Evolutionary conservation across 768 basidiomycete genomes (phyloP).

Genomic region (Glaciozyma antarctica): DNA sequence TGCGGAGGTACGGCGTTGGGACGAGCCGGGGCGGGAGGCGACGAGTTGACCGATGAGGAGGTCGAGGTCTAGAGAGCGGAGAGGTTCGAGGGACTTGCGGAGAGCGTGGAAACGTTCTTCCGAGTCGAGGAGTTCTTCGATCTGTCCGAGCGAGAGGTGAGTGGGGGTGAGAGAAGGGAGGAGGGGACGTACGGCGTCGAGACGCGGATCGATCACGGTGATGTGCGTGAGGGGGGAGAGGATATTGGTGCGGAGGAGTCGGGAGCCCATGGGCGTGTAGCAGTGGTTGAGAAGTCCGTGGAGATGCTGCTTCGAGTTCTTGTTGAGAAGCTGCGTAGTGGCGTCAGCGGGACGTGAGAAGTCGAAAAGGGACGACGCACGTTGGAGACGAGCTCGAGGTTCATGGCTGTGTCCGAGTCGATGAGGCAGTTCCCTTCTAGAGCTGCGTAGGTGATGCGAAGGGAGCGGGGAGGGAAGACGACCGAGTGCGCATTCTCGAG

Average conservation of each 20-base stretch:
- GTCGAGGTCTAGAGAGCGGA: constrained; percentile 55
- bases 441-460: constrained; percentile 35
- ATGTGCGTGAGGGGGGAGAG: constrained; percentile 32
- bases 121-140: constrained; percentile 59
- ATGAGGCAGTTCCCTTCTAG: constrained; percentile 72
- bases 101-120: constrained; percentile 65
- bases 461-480: constrained; percentile 49
- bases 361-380: constrained; percentile 36
- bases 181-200: constrained; percentile 68
- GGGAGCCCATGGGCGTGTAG: constrained; percentile 78
- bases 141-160: constrained; percentile 14
- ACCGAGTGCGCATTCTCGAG: constrained; percentile 60
- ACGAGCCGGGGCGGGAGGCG: constrained; percentile 9
- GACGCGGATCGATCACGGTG: constrained; percentile 58
- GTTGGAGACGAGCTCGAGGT: constrained; percentile 81
- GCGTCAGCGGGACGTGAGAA: neutral
- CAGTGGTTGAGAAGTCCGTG: constrained; percentile 54
- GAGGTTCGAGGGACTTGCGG: constrained; percentile 53
- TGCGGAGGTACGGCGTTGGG: neutral
- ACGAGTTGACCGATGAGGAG: constrained; percentile 53
- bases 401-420: constrained; percentile 75
- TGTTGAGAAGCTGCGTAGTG: constrained; percentile 21
- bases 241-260: constrained; percentile 45
- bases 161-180: neutral
- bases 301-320: constrained; percentile 26